Conservation (phyloP, 768 basidiomycete genomes). For the Boletus insuetus region DNA sequence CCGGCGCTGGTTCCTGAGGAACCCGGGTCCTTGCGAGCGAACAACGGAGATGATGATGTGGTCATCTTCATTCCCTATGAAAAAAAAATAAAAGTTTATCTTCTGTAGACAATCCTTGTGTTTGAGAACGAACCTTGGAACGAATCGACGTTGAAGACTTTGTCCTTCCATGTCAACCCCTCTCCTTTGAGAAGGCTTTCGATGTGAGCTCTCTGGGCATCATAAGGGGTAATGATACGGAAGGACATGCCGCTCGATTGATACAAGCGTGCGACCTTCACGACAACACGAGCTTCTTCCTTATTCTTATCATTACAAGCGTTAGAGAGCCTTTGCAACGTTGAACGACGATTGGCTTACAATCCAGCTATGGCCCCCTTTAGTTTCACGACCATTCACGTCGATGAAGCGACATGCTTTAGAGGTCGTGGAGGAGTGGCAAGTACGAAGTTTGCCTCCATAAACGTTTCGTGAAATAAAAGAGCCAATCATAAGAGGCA, state of each 20-base stretch:
- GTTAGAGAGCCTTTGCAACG: constrained; percentile 2
- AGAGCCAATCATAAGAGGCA: constrained; percentile 72
- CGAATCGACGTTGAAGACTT: constrained; percentile 72
- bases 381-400: constrained; percentile 32
- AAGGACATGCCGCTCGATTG: constrained; percentile 45
- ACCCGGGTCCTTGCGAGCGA: constrained; percentile 57
- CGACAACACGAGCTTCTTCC: constrained; percentile 49
- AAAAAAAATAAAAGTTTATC: constrained; percentile 10
- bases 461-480: constrained; percentile 72
- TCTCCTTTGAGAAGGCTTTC: constrained; percentile 50
- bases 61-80: constrained; percentile 76
- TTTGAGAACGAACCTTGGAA: constrained; percentile 62
- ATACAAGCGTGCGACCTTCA: constrained; percentile 53
- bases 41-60: constrained; percentile 71
- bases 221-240: constrained; percentile 78
- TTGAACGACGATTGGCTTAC: constrained; percentile 16
- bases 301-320: constrained; percentile 51
- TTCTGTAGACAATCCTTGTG: not conserved
- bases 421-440: constrained; percentile 41
- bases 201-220: constrained; percentile 59
- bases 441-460: constrained; percentile 52
- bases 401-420: constrained; percentile 40
- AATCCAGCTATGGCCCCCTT: constrained; percentile 33
- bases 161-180: constrained; percentile 57
- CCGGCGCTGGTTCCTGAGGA: constrained; percentile 57